Percentiles rank a stretch among this genome's conserved stretches.
These are phyloP conservation scores for Pelargonium fulgidum DNA, from an alignment of 441 rosid species.

Conservation along the genomic window DNA sequence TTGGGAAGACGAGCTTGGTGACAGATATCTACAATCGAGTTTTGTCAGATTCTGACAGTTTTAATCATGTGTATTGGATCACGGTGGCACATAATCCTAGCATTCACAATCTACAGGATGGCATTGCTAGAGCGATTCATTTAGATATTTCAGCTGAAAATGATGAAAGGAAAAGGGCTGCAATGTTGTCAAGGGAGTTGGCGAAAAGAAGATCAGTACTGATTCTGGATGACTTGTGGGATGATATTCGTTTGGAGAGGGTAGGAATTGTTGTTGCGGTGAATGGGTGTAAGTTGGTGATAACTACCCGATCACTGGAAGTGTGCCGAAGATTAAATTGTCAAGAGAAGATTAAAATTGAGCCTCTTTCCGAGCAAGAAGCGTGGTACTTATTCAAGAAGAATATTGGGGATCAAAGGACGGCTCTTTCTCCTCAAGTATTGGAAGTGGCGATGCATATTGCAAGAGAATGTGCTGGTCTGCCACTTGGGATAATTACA, in stretches of 20 bases:
- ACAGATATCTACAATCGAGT: not conserved
- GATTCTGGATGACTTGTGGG: slow-evolving; percentile 21
- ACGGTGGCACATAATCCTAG: not conserved
- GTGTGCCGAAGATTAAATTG: slow-evolving; percentile 15
- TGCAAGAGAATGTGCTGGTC: slow-evolving; percentile 12
- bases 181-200: not conserved
- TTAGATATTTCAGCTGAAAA: not conserved
- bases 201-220: slow-evolving; percentile 1
- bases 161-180: slow-evolving; percentile 11
- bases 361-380: slow-evolving; percentile 12
- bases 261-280: slow-evolving; percentile 16
- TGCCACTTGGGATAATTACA: slow-evolving; percentile 20
- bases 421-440: not conserved
- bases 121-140: not conserved
- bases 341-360: slow-evolving; percentile 2
- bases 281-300: slow-evolving; percentile 13
- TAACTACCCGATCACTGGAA: slow-evolving; percentile 17
- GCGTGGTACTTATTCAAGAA: not conserved
- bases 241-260: not conserved
- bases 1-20: no score
- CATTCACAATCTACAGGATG: not conserved
- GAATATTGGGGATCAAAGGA: not conserved
- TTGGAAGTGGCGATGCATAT: not conserved
- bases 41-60: not conserved
- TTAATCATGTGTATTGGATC: slow-evolving; percentile 5